A percentile compares a stretch with the other conserved stretches of the same genome.
Evolutionary conservation across 23 red algal genomes (phyloP).

Genomic region (Gracilaria caudata): DNA sequence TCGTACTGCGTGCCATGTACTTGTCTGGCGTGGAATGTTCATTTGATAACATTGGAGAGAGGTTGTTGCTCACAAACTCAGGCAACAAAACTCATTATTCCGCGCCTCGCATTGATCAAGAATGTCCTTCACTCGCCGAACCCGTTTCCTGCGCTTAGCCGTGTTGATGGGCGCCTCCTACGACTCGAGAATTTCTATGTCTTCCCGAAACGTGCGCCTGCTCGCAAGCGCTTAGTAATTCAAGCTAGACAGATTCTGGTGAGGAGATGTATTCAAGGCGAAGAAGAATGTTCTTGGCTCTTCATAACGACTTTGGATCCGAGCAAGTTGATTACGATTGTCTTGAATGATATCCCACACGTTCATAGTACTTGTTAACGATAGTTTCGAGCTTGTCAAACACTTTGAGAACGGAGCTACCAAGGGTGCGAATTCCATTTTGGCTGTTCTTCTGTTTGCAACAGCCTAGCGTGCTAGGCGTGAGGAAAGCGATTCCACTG

Average conservation of each 20-base stretch:
- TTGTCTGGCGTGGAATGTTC: too few relatives aligned
- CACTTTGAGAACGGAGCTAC: not conserved
- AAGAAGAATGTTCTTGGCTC: not conserved
- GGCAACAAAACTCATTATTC: not conserved
- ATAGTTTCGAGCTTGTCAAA: not conserved
- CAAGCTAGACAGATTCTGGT: not conserved
- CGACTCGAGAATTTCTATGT: not conserved
- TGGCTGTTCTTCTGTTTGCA: too few relatives aligned
- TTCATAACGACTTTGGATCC: not conserved
- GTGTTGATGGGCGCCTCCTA: not conserved
- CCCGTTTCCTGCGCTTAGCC: not conserved
- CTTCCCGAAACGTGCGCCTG: not conserved
- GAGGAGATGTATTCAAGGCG: not conserved
- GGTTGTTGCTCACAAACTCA: not conserved
- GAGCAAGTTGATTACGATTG: not conserved
- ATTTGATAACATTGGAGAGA: not conserved
- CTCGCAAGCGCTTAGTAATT: not conserved
- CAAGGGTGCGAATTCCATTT: too few relatives aligned
- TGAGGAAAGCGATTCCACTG: too few relatives aligned
- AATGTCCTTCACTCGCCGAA: not conserved
- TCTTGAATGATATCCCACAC: not conserved
- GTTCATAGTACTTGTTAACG: not conserved
- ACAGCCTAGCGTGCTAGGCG: too few relatives aligned
- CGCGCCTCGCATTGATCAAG: not conserved
- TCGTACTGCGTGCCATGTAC: too few relatives aligned